These are phyloP conservation scores for Camelina neglecta DNA, from an alignment of 345 rosid genomes.

Conservation along the genomic window DNA sequence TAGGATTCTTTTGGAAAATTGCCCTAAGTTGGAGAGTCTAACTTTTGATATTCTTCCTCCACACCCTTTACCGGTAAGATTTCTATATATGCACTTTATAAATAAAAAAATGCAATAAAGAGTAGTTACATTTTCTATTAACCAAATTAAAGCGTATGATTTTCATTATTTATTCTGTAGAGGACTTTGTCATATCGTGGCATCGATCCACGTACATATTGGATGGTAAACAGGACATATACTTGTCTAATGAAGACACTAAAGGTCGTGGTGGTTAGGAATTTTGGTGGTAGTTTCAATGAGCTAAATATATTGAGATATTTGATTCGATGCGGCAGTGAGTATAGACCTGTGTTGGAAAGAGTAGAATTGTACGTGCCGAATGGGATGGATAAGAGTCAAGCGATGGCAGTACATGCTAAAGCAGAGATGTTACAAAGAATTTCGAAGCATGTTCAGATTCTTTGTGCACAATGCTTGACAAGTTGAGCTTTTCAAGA, in stretches of 20 bases:
- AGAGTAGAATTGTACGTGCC: neutral
- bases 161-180: neutral
- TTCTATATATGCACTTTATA: neutral
- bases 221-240: neutral
- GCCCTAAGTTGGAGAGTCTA: slow-evolving; percentile 21
- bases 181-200: neutral
- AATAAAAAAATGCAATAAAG: neutral
- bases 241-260: neutral
- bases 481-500: neutral
- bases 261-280: neutral
- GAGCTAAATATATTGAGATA: neutral
- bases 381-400: neutral
- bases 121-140: neutral
- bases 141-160: neutral
- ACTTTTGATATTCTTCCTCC: neutral
- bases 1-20: slow-evolving; percentile 47
- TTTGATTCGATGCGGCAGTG: neutral
- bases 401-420: too few species aligned
- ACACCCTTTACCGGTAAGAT: neutral
- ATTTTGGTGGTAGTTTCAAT: neutral
- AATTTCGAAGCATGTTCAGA: neutral
- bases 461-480: slow-evolving; percentile 8
- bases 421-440: neutral
- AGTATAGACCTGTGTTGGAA: neutral
- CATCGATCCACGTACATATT: neutral